Conservation (phyloP, 2,329 filamentous ascomycete species). For the Coleophoma eucalyptorum region DNA sequence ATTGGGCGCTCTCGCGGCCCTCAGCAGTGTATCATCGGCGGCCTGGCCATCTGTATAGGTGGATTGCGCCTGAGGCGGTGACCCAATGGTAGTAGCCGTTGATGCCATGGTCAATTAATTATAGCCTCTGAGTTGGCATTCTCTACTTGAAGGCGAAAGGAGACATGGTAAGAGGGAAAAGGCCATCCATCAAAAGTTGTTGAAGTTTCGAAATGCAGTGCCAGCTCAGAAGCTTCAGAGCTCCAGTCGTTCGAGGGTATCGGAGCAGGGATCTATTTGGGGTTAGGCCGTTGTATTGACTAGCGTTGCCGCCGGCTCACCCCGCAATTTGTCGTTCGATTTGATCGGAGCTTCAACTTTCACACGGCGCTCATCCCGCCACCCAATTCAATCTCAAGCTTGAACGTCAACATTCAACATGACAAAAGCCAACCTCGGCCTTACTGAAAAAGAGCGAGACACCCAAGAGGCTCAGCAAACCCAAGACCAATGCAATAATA, state of each 20-base stretch:
- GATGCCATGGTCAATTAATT: not conserved
- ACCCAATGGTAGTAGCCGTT: not conserved
- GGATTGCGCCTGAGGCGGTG: not conserved
- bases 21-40: slow-evolving; percentile 3
- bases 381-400: no score
- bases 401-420: no score
- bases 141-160: slow-evolving; percentile 14
- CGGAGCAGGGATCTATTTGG: not conserved
- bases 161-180: slow-evolving; percentile 9
- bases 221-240: no score
- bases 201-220: not conserved
- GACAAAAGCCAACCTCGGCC: slow-evolving; percentile 2
- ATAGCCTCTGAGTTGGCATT: slow-evolving; percentile 13
- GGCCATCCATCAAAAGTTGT: not conserved
- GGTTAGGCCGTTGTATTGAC: no score
- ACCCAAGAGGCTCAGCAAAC: slow-evolving; percentile 1
- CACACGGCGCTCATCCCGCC: no score
- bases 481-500: slow-evolving; percentile 12
- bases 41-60: not conserved
- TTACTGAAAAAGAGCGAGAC: slow-evolving; percentile 10
- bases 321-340: no score
- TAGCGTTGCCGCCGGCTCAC: no score
- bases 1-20: slow-evolving; percentile 10
- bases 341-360: no score
- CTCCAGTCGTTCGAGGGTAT: not conserved